These are phyloP conservation scores for Stephanodiscus triporus DNA, from an alignment of 108 stramenopile species.

Conservation along the genomic window DNA sequence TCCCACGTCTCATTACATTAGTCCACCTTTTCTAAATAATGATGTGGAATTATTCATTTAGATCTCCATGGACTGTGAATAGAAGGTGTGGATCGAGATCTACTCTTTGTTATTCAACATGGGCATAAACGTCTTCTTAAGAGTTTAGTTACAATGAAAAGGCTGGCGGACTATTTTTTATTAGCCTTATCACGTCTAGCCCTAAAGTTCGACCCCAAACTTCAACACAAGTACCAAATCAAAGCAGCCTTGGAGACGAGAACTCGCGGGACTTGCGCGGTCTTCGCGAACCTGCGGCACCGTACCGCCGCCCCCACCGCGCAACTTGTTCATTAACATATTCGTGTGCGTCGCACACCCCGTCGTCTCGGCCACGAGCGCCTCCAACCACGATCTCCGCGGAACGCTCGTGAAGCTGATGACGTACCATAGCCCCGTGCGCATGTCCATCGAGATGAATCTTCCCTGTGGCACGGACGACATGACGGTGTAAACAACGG, in stretches of 20 bases:
- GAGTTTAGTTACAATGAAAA: no score
- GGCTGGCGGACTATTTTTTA: no score
- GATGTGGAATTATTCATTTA: no score
- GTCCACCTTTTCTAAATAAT: no score
- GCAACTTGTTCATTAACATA: not conserved
- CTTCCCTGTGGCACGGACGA: constrained; percentile 24
- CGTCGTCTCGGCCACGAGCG: constrained; percentile 9
- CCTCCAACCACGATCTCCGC: constrained; percentile 30
- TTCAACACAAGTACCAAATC: not conserved
- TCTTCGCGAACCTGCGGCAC: not conserved
- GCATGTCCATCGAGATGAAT: constrained; percentile 37
- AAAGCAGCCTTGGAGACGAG: constrained; percentile 1
- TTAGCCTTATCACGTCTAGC: no score
- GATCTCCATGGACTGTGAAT: no score
- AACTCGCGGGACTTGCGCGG: not conserved
- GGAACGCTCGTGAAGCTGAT: constrained; percentile 27
- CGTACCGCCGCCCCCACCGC: not conserved
- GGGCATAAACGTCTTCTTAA: no score
- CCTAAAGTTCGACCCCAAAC: no score
- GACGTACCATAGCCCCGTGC: constrained; percentile 35
- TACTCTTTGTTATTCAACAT: no score
- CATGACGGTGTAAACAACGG: constrained; percentile 30
- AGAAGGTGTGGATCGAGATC: no score
- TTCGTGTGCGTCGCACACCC: no score
- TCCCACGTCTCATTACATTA: no score